Percentiles rank a stretch among this genome's conserved stretches.
phyloP scores from a whole-genome alignment of 2,329 filamentous ascomycete genomes.

The Aspergillus quadrilineatus region DNA sequence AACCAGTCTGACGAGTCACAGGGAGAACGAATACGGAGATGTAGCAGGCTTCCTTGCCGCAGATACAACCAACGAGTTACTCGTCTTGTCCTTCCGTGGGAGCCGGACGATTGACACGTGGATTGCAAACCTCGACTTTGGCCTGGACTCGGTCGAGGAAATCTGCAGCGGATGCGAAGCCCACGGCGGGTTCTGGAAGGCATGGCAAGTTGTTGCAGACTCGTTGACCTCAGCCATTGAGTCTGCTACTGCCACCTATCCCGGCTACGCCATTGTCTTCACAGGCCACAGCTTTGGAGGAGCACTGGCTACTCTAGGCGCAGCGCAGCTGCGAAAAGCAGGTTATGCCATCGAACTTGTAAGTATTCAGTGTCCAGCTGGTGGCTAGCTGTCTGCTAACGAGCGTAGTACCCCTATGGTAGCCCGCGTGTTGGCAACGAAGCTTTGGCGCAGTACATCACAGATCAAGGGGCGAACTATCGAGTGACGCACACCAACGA shows the following conservation, averaged over 20 bases:
- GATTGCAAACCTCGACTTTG: conserved; percentile 35
- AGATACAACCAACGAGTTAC: conserved; percentile 44
- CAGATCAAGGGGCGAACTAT: conserved; percentile 35
- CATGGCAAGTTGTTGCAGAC: conserved; percentile 43
- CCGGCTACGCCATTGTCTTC: conserved; percentile 45
- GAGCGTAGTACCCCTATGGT: conserved; percentile 43
- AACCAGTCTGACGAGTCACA: conserved; percentile 7
- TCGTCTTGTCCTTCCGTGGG: conserved; percentile 40
- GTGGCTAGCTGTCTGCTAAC: conserved; percentile 5
- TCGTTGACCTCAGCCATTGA: conserved; percentile 41
- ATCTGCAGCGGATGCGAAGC: conserved; percentile 48
- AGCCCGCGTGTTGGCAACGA: conserved; percentile 43
- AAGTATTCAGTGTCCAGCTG: conserved; percentile 19
- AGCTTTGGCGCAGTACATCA: conserved; percentile 40
- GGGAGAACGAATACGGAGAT: conserved; percentile 35
- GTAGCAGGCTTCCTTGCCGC: conserved; percentile 49
- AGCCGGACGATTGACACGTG: conserved; percentile 32
- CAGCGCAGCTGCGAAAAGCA: conserved; percentile 45
- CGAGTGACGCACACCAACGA: conserved; percentile 42
- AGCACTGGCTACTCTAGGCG: conserved; percentile 51
- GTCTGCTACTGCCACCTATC: conserved; percentile 29
- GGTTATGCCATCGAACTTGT: conserved; percentile 46
- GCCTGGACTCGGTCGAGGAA: conserved; percentile 28
- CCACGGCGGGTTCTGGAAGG: conserved; percentile 49
- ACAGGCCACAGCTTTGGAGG: conserved; percentile 55